Evolutionary conservation across 148 eudicot genomes (phyloP), one percentile per base, ranked within the genome.

Genomic region (Nepenthes mirabilis): DNA sequence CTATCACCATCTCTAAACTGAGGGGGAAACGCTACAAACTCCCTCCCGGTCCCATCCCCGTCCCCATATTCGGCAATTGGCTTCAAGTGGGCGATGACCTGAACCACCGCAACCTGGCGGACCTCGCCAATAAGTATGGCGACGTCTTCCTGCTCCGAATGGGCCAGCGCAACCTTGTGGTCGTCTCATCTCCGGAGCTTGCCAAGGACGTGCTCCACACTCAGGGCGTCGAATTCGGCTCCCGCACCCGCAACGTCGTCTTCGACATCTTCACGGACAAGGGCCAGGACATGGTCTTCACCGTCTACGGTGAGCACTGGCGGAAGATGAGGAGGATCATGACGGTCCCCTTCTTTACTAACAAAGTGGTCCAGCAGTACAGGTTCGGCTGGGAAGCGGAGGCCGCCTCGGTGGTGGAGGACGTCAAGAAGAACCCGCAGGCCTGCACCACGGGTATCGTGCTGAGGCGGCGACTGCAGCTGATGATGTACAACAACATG

Each of bases 241-340:
- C 91, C 2, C 59, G 95, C 14, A 80, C 91, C 1, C 57, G 91
- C 0, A 88, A 88, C 63, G 88, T 88, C 1, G 96, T 88, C 1
- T 84, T 88, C 51, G 95, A 88, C 33, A 84, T 88, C 2, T 88
- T 88, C 64, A 88, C 95, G 1, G 95, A 90, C 0, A 80, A 84
- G 23, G 95, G 95, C 0, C 95, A 84, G 62, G 95, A 88, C 65
- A 78, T 88, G 88, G 91, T 88, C 45, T 88, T 88, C 68, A 79
- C 91, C 0, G 95, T 85, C 0, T 85, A 88, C 70, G 89, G 96
- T 3, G 89, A 85, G 65, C 96, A 88, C 72, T 88, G 96, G 91
- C 58, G 95, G 64, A 88, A 84, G 65, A 88, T 88, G 95, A 65
- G 95, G 53, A 37, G 95, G 57, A 84, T 88, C 65, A 82, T 88